Base-by-base conservation (phyloP, 1,284 basidiomycete species). In the Pholiota adiposa region DNA sequence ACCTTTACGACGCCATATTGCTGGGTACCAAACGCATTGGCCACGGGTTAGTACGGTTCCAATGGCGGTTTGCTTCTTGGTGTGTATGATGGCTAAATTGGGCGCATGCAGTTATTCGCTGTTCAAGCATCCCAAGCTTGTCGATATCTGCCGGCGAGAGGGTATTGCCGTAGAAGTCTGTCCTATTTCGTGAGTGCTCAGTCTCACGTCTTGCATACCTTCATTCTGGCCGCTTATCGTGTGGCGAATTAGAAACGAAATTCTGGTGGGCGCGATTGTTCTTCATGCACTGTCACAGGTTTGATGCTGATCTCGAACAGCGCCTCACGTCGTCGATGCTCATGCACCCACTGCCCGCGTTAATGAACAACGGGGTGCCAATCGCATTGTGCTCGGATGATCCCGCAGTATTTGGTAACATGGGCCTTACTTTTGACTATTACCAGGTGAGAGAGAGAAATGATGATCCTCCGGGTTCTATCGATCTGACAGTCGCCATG, bases 11-110 rank as follows among this genome's bases (percentile, higher is more conserved):
- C 69, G 91, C 91, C 2, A 84, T 93, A 46, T 70, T 92, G 31
- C 76, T 93, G 16, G 90, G 87, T 21, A 90, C 91, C 3, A 90
- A 87, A 67, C 83, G 91, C 14, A 92, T 93, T 57, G 91, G 91
- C 0, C 91, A 93, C 73, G 91, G 87, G 87, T 89, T 58, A 57
- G 74, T 67, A 18, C 29, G 16, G 44, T 27, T 27, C 2, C 21
- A 46, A 16, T 16, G 12, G 16, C 27, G 23, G 54, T 46, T 27
- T 21, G 21, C 27, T 27, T 19, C 34, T 14, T 29, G 29, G 43
- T 56, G 25, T 51, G 33, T 23, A 12, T 19, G 33, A 36, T 44
- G n/a, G 52, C 27, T 56, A 36, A 61, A 33, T 25, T 48, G n/a
- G 21, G 44, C 1, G 33, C 53, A 16, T 51, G 3, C 58, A 90